Evolutionary conservation across 305 asterid species (phyloP).

Genomic region (Stenogyne calaminthoides): DNA sequence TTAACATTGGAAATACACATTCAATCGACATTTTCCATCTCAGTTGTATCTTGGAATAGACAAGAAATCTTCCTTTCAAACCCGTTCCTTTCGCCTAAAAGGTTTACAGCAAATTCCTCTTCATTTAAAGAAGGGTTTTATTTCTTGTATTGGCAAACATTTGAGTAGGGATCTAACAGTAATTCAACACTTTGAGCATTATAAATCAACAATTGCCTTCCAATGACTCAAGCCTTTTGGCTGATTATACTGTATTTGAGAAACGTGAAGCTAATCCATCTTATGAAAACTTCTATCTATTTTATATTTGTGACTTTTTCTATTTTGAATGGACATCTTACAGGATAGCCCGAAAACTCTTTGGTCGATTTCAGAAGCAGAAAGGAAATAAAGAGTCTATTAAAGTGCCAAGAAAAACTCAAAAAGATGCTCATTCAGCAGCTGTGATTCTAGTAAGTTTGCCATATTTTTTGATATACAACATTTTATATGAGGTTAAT

Average conservation of each 20-base stretch:
- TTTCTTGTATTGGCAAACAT: not conserved
- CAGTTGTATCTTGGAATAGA: not conserved
- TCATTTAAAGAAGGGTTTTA: not conserved
- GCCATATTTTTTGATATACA: constrained; percentile 17
- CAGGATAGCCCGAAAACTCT: constrained; percentile 63
- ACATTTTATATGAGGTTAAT: constrained; percentile 1
- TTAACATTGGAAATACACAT: not conserved
- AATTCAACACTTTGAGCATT: not conserved
- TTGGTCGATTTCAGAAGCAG: constrained; percentile 43
- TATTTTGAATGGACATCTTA: constrained; percentile 25
- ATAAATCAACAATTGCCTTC: not conserved
- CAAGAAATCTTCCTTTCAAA: not conserved
- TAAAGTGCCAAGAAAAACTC: constrained; percentile 37
- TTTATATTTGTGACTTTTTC: constrained; percentile 20
- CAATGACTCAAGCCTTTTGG: not conserved
- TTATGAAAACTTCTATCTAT: constrained; percentile 11
- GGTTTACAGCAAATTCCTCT: not conserved
- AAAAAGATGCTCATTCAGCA: constrained; percentile 50
- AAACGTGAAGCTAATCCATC: not conserved
- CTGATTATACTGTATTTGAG: not conserved
- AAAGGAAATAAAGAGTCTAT: constrained; percentile 41
- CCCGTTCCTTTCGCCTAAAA: not conserved
- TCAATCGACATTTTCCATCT: constrained; percentile 1
- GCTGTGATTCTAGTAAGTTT: constrained; percentile 68
- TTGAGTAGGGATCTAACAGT: not conserved